Percentiles rank a stretch among this genome's conserved stretches.
phyloP scores from a whole-genome alignment of 116 monocot genomes.

The Cymodocea nodosa region DNA sequence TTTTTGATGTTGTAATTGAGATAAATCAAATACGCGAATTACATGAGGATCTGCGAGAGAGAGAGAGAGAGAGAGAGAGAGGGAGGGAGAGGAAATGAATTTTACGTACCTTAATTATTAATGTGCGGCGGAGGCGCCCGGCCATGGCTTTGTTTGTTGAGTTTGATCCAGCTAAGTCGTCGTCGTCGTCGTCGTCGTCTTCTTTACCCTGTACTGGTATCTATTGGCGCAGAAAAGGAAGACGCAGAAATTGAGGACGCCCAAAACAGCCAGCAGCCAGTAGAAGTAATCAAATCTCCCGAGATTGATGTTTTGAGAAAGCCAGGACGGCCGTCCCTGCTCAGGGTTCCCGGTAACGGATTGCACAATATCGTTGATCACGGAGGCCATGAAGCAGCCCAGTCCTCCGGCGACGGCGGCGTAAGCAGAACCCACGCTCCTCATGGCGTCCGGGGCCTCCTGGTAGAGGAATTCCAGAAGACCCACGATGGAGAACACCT shows the following conservation, averaged over 20 bases:
- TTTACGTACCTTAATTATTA: too few relatives aligned
- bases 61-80: too few relatives aligned
- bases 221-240: constrained; percentile 49
- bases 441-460: constrained; percentile 98
- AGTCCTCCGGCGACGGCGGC: constrained; percentile 88
- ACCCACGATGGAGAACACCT: constrained; percentile 79
- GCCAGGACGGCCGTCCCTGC: constrained; percentile 54
- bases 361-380: constrained; percentile 66
- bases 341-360: constrained; percentile 50
- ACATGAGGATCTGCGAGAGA: too few relatives aligned
- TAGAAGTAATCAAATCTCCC: constrained; percentile 82
- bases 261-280: constrained; percentile 62
- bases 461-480: constrained; percentile 80
- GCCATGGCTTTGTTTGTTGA: too few relatives aligned
- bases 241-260: constrained; percentile 47
- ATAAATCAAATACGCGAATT: too few relatives aligned
- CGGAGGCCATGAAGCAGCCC: constrained; percentile 70
- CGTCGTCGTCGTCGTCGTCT: too few relatives aligned
- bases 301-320: constrained; percentile 78
- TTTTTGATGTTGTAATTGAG: too few relatives aligned
- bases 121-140: too few relatives aligned
- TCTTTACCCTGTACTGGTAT: constrained; percentile 52
- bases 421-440: constrained; percentile 73
- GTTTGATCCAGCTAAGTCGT: too few relatives aligned
- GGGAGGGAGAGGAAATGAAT: too few relatives aligned